phyloP scores from a whole-genome alignment of 2,329 filamentous ascomycete species.

The Chaetomium strumarium region DNA sequence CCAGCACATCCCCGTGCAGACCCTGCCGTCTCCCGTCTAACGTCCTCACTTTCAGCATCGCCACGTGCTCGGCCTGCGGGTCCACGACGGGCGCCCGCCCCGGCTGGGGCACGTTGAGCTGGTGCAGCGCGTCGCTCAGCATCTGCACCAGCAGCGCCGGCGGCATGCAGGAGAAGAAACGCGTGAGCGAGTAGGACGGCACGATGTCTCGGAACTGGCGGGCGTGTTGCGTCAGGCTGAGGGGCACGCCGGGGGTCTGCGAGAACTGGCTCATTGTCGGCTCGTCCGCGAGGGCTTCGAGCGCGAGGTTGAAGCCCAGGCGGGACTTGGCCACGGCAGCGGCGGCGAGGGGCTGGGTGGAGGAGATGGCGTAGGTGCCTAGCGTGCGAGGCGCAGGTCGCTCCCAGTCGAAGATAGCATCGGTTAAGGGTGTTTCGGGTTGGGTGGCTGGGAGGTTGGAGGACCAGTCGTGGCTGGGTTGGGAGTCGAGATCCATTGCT shows the following conservation, averaged over 20 bases:
- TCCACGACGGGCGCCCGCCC: slow-evolving; percentile 32
- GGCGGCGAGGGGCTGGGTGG: slow-evolving; percentile 44
- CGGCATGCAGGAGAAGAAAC: slow-evolving; percentile 83
- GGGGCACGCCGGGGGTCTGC: slow-evolving; percentile 66
- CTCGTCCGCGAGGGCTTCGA: slow-evolving; percentile 72
- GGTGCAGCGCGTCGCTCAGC: slow-evolving; percentile 73
- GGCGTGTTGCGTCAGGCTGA: slow-evolving; percentile 83
- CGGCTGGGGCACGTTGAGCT: slow-evolving; percentile 73
- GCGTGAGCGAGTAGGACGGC: slow-evolving; percentile 77
- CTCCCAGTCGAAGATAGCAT: slow-evolving; percentile 84
- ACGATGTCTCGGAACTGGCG: slow-evolving; percentile 87
- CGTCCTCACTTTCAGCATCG: slow-evolving; percentile 67
- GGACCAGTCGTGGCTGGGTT: slow-evolving; percentile 33
- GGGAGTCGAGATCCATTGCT: slow-evolving; percentile 64
- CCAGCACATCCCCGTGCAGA: slow-evolving; percentile 67
- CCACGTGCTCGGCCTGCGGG: slow-evolving; percentile 50
- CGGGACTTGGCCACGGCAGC: slow-evolving; percentile 25
- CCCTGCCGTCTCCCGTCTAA: slow-evolving; percentile 66
- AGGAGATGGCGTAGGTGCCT: slow-evolving; percentile 37
- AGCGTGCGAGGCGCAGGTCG: slow-evolving; percentile 56
- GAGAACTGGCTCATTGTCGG: slow-evolving; percentile 85
- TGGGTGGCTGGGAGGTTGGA: slow-evolving; percentile 71
- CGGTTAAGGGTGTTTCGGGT: slow-evolving; percentile 69
- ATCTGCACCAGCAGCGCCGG: slow-evolving; percentile 71
- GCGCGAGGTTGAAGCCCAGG: slow-evolving; percentile 28